These are phyloP conservation scores for Fusarium tjaetaba DNA, from an alignment of 2,329 filamentous ascomycete species.

Conservation along the genomic window DNA sequence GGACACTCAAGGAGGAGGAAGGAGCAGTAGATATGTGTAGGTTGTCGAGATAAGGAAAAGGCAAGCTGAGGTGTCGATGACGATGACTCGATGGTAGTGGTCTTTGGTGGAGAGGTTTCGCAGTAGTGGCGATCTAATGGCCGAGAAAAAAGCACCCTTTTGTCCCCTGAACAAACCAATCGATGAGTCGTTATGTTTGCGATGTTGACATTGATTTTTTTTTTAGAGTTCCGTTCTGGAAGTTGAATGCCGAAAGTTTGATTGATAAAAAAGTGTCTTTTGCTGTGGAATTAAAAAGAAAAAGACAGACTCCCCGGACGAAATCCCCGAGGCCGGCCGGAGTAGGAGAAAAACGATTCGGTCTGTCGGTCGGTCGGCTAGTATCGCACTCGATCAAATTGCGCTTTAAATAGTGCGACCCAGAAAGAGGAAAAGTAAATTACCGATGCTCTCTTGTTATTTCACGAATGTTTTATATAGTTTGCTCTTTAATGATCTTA, in stretches of 20 bases:
- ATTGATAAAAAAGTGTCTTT: conserved; percentile 8
- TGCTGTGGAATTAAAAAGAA: conserved; percentile 5
- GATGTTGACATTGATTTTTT: neutral
- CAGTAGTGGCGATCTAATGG: conserved; percentile 26
- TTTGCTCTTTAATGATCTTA: neutral
- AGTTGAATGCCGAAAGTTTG: neutral
- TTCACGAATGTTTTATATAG: neutral
- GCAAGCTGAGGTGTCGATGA: conserved; percentile 35
- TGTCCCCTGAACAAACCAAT: neutral
- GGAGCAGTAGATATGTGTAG: neutral
- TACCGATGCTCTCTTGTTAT: neutral
- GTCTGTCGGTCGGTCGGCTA: conserved; percentile 41
- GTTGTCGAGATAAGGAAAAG: neutral
- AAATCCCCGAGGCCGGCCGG: conserved; percentile 38
- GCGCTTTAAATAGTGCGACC: neutral
- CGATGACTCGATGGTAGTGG: conserved; percentile 36
- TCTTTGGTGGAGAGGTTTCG: conserved; percentile 30
- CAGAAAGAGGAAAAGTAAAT: neutral
- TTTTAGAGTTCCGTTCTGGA: conserved; percentile 6
- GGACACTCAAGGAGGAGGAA: neutral
- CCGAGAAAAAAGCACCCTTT: neutral
- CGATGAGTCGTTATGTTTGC: neutral
- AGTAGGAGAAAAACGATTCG: conserved; percentile 22
- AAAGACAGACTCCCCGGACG: conserved; percentile 15
- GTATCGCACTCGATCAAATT: conserved; percentile 29